Conservation (phyloP, 805 yeast species). For the Maudiozyma barnettii region DNA sequence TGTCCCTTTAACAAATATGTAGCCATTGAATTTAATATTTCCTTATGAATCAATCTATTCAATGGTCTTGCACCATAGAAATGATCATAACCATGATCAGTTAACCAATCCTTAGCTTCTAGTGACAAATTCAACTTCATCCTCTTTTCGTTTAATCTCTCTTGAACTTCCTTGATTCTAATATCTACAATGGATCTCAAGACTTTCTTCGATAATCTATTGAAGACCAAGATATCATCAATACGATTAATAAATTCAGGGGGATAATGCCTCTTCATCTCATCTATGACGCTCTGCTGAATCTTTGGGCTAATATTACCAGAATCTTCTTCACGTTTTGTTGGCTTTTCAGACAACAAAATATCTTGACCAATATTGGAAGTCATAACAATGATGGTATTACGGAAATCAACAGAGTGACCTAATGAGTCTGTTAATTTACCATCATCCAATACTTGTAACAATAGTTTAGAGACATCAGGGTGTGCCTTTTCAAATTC, state of each 20-base stretch:
- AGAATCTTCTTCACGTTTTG: conserved; percentile 36
- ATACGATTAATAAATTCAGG: conserved; percentile 94
- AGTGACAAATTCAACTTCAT: conserved; percentile 49
- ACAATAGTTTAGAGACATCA: conserved; percentile 79
- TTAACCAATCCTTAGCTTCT: conserved; percentile 67
- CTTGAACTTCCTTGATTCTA: conserved; percentile 71
- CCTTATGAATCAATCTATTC: conserved; percentile 78
- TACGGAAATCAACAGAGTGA: conserved; percentile 84
- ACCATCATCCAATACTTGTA: conserved; percentile 95
- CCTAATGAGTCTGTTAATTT: conserved; percentile 92
- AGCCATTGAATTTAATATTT: conserved; percentile 84
- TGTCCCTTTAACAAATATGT: conserved; percentile 70
- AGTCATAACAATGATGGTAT: conserved; percentile 93
- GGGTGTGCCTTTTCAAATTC: conserved; percentile 97
- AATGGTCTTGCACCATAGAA: conserved; percentile 94
- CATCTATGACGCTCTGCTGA: conserved; percentile 51
- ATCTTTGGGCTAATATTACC: conserved; percentile 48
- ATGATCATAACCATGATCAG: conserved; percentile 83
- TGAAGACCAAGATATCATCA: conserved; percentile 89
- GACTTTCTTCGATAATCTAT: conserved; percentile 71
- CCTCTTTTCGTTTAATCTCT: conserved; percentile 68
- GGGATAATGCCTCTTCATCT: conserved; percentile 66
- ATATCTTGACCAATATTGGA: conserved; percentile 93
- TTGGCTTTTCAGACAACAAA: conserved; percentile 51
- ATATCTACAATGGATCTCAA: conserved; percentile 76